Evolutionary conservation across 192 early-diverging fungal species (phyloP).

Genomic region (Fimicolochytrium jonesii): DNA sequence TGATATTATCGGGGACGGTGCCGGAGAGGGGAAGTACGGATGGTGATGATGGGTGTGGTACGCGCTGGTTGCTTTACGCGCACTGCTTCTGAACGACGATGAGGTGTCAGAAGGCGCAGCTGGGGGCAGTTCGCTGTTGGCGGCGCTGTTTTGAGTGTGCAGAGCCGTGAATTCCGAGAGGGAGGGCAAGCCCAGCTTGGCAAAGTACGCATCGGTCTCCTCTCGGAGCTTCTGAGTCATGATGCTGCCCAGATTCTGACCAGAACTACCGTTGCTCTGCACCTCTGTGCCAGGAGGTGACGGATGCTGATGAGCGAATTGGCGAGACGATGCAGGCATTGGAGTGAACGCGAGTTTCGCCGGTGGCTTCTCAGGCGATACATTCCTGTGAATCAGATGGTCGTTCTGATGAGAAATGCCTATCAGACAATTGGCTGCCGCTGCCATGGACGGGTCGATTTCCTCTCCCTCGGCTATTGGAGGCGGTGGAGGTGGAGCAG

Average conservation of each 20-base stretch:
- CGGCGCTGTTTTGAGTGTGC: too few relatives aligned
- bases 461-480: too few relatives aligned
- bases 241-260: background rate
- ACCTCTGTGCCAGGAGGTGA: too few relatives aligned
- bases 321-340: background rate
- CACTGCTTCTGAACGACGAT: background rate
- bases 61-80: too few relatives aligned
- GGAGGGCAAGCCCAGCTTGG: constrained; percentile 1
- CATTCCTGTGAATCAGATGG: too few relatives aligned
- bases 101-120: background rate
- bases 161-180: too few relatives aligned
- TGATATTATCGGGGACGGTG: constrained; percentile 8
- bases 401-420: too few relatives aligned
- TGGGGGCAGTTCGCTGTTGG: background rate
- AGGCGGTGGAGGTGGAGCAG: too few relatives aligned
- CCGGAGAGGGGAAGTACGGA: constrained; percentile 16
- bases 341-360: background rate
- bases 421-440: too few relatives aligned
- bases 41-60: too few relatives aligned
- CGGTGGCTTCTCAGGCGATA: too few relatives aligned
- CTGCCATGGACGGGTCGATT: too few relatives aligned
- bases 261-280: background rate
- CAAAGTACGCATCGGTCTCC: constrained; percentile 9
- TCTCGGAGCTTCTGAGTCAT: background rate
- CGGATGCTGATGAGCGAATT: background rate